Base-by-base conservation (phyloP, 139 green algal genomes). In the Volvox reticuliferus region DNA sequence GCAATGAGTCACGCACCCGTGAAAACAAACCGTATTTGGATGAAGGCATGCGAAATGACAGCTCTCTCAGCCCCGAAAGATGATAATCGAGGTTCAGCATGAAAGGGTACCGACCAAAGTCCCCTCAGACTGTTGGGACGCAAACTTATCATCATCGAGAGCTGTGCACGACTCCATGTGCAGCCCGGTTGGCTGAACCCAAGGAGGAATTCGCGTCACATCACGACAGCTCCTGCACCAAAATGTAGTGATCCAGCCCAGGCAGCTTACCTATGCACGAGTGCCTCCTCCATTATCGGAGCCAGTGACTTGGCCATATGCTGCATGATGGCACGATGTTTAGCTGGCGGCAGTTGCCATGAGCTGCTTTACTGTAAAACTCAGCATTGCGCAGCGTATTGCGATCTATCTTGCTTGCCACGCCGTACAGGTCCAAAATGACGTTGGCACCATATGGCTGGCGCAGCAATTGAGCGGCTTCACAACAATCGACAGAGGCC, bases 281-380 rank as follows among this genome's bases (percentile, higher is more conserved):
- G 92, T 16, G 94, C 97, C 94, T 99, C 99, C 94, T 99, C 97
- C 90, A 99, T 95, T 44, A 98, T 95, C 17, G 93, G 93, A 2
- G 20, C 37, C 36, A 97, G 92, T 17, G 93, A 67, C 67, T 93
- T 93, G 69, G 91, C 93, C 44, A 99, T 88, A 86, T 96, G 91
- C 91, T 95, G 90, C 26, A 98, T 84, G 30, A 98, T 93, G 3
- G 92, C 79, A 3, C 92, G 91, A 88, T 92, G 91, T 93, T 97
- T 96, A 28, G 88, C 79, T 14, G 91, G 32, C 21, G 95, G 84
- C 91, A 0, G 63, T 87, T 1, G 88, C 82, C 75, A 98, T 93
- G 61, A 97, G 81, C 84, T 95, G 90, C 13, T 65, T 93, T 94
- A 44, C 95, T 94, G 88, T 98, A 98, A 76, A 98, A 96, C 94